Base-by-base conservation (phyloP, 306 rosid genomes). In the Notholithocarpus densiflorus region DNA sequence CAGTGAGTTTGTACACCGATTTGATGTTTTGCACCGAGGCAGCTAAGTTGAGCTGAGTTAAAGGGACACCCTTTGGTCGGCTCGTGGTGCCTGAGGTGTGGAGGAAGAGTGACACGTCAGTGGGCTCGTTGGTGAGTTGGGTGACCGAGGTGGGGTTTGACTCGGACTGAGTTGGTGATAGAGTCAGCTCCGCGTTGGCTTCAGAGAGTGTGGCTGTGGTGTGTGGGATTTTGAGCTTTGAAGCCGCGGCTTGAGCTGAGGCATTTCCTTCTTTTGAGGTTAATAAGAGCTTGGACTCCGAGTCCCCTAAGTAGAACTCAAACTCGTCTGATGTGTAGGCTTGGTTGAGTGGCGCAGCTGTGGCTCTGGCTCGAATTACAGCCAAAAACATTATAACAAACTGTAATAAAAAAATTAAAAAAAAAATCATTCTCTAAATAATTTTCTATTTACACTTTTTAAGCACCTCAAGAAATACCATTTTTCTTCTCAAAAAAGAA, bases 21-120 rank as follows among this genome's bases (percentile, higher is more conserved):
- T 86, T 68, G 69, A 95, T 92, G 87, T 95, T 95, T 14, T 45
- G 32, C 0, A 91, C 95, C 0, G 97, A 95, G 1, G 94, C 82
- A 7, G 89, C 88, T n/a, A 95, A 56, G 34, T 95, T 92, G 81
- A 87, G 97, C 85, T 95, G 97, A 17, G 88, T 89, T 68, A 95
- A 66, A 0, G 97, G 97, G 1, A 92, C 98, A 0, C 98, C 98
- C 80, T 95, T 95, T 4, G 98, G 98, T 0, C 97, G 90, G 83
- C 96, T 95, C 14, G 98, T 95, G 60, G 98, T 95, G 2, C 98
- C 97, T 12, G 98, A 95, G 13, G 98, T 95, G 90, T 95, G 98
- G 32, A 95, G 98, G 76, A 95, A 95, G 7, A 95, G 92, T 1
- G 97, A 93, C 77, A 85, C 90, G 86, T 92, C 97, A 61, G 84